Evolutionary conservation across 2,329 filamentous ascomycete genomes (phyloP), one percentile per base, ranked within the genome.

Genomic region (Cordyceps pruinosa): DNA sequence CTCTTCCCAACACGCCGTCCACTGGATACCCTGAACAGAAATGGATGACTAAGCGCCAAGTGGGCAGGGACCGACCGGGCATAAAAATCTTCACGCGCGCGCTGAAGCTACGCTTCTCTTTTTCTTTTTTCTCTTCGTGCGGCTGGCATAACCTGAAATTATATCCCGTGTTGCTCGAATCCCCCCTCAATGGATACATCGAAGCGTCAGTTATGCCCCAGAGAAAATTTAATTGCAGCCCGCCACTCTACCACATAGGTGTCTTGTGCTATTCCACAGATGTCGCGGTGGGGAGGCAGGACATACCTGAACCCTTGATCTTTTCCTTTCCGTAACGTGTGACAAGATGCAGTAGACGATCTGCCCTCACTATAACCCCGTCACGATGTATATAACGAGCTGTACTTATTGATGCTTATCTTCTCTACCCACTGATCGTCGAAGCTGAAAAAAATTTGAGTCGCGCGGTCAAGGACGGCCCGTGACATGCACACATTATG

Each of bases 101-200:
- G 45, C 25, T 21, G n/a, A 63, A 68, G 64, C 63, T 41, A 0
- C 51, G 61, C 67, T 67, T 66, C 62, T 56, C 55, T 47, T 62
- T 67, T 68, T 66, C 72, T 72, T 72, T 75, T 82, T 78, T 76
- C 75, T 80, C 84, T 80, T 89, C 78, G 86, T 91, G 88, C 87
- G 87, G 88, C 87, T 77, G 85, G 84, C 84, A 86, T 83, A 79
- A 86, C 81, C 75, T 74, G 70, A 75, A 79, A 77, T 74, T 77
- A 70, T 82, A 82, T 81, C 83, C 87, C 87, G 84, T 89, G 86
- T 91, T 91, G 87, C 87, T 88, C 86, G 82, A 79, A 78, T 85
- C 77, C 76, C 69, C 5, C 70, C 69, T 66, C 73, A 75, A 84
- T 79, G 77, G 77, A 80, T 77, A 64, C 67, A 68, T 74, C 74